Base-by-base conservation (phyloP, 2,329 filamentous ascomycete species). In the Trichoderma sp. region DNA sequence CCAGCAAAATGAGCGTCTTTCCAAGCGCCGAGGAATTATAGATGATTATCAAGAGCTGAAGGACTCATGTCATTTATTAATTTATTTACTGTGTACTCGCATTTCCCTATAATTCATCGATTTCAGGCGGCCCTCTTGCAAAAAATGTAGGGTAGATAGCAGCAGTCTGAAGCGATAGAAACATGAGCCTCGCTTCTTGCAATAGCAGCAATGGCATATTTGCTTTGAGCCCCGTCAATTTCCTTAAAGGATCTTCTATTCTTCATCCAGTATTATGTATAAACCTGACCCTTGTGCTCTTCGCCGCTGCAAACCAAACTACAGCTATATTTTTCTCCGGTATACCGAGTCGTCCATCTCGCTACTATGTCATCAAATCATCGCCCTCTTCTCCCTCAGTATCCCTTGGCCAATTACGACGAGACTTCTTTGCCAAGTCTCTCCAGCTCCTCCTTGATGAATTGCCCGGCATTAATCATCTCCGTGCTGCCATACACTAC, bases 401-500 rank as follows among this genome's bases (percentile, higher is more conserved):
- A n/a, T 11, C 13, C 43, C n/a, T 33, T 53, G 19, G 31, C 47
- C 53, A 67, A 75, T 76, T 60, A 81, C 62, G 78, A 78, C 31
- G 79, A 74, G 37, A 87, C 82, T 77, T 92, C 89, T 68, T 81
- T 81, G 10, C 89, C 89, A 70, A 92, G 77, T 73, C 84, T 86
- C 76, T 89, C 87, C 73, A 92, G 77, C 79, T 91, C 89, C 67
- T 88, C 84, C 71, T 81, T 82, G 69, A 91, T 87, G 74, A 93
- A 90, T 75, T 91, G 88, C 53, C 84, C 83, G 1, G 91, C 90
- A 75, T 89, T 92, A 71, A 92, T 83, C 78, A 93, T 83, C 78
- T 93, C 95, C 16, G 96, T 99, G 77, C 94, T 97, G 21, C 96
- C 96, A 79, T 99, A 99, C 1, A 98, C 92, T 11, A 99, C 92